Evolutionary conservation across 1,139 yeast genomes (phyloP).

Genomic region (Chernovozyma sophiae-reginae): DNA sequence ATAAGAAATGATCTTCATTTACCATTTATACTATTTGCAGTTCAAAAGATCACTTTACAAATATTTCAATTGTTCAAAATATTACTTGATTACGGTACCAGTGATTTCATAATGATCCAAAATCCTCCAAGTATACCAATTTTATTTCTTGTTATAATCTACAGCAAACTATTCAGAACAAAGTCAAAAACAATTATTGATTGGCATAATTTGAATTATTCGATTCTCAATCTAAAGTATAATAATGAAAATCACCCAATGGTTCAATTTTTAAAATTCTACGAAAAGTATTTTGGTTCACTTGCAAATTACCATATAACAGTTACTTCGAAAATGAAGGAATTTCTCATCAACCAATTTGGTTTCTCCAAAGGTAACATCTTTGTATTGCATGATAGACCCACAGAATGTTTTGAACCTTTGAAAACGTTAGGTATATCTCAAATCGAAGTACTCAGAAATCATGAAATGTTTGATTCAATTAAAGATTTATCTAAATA

Average conservation of each 20-base stretch:
- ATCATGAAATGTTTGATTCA: slow-evolving; percentile 37
- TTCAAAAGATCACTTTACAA: slow-evolving; percentile 58
- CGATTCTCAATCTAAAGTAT: slow-evolving; percentile 70
- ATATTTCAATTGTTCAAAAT: slow-evolving; percentile 40
- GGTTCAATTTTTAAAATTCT: slow-evolving; percentile 53
- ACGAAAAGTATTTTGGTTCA: slow-evolving; percentile 58
- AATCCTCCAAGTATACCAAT: slow-evolving; percentile 94
- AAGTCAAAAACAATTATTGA: slow-evolving; percentile 70
- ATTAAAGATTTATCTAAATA: slow-evolving; percentile 33
- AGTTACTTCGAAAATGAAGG: slow-evolving; percentile 74
- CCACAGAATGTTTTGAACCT: slow-evolving; percentile 66
- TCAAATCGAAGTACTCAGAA: slow-evolving; percentile 31
- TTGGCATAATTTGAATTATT: slow-evolving; percentile 94
- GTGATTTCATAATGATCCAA: slow-evolving; percentile 69
- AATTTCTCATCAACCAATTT: slow-evolving; percentile 54
- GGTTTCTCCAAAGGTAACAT: slow-evolving; percentile 35
- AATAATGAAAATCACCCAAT: slow-evolving; percentile 52
- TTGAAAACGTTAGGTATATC: slow-evolving; percentile 14
- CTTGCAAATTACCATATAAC: slow-evolving; percentile 65
- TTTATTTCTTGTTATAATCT: slow-evolving; percentile 57
- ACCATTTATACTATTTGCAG: slow-evolving; percentile 59
- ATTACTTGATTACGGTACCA: slow-evolving; percentile 50
- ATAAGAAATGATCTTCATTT: slow-evolving; percentile 37
- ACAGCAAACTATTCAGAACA: slow-evolving; percentile 51
- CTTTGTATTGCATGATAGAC: slow-evolving; percentile 65